Conservation (phyloP, 2,329 filamentous ascomycete genomes). For the Penicillium sp. region DNA sequence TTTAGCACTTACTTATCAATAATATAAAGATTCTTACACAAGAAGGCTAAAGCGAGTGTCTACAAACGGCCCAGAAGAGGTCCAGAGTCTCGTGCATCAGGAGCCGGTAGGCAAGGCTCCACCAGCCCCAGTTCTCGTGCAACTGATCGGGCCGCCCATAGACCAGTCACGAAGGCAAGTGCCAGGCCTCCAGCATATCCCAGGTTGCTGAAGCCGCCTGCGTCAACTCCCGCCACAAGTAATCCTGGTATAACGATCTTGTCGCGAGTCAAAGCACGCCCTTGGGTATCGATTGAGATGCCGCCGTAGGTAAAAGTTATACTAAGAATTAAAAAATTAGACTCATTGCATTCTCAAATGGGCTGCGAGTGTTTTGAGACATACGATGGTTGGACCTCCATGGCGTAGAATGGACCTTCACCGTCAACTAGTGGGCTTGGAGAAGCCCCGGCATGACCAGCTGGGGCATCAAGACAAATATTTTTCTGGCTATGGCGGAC, state of each 20-base stretch:
- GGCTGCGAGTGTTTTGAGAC: background rate
- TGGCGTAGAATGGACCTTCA: conserved; percentile 33
- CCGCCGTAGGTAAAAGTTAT: conserved; percentile 38
- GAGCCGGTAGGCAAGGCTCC: conserved; percentile 26
- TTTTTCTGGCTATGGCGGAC: conserved; percentile 16
- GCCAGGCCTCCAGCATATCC: conserved; percentile 35
- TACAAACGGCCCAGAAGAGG: conserved; percentile 15
- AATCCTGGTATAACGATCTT: conserved; percentile 24
- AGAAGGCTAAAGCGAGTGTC: background rate
- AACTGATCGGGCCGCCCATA: conserved; percentile 30
- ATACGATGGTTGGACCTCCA: conserved; percentile 37
- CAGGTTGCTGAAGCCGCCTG: conserved; percentile 32
- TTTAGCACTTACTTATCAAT: background rate
- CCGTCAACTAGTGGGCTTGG: conserved; percentile 29
- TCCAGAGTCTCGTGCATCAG: conserved; percentile 19
- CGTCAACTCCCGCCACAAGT: conserved; percentile 33
- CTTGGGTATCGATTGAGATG: conserved; percentile 29
- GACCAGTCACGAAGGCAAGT: conserved; percentile 34
- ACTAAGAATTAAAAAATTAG: conserved; percentile 13
- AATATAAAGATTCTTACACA: background rate
- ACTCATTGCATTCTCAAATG: background rate
- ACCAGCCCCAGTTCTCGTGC: conserved; percentile 24
- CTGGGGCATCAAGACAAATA: conserved; percentile 21
- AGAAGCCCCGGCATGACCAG: conserved; percentile 20
- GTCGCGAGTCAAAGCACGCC: conserved; percentile 30